A percentile compares a stretch with the other conserved stretches of the same genome.
These are phyloP conservation scores for Arabidopsis suecica DNA, from an alignment of 345 rosid genomes.

Conservation along the genomic window DNA sequence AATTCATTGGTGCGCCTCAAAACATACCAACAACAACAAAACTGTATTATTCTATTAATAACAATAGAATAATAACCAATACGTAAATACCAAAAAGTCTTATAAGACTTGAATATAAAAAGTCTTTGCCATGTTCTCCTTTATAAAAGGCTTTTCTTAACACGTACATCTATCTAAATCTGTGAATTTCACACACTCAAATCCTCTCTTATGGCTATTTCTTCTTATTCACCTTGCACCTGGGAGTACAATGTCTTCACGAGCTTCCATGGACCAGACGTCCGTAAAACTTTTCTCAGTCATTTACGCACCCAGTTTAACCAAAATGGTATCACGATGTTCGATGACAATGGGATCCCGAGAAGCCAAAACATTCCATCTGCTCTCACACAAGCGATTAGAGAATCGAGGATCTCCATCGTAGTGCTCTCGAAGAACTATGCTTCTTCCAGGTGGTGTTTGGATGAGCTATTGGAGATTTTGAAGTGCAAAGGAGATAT, in stretches of 20 bases:
- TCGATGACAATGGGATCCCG: not conserved
- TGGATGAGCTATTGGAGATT: slow-evolving; percentile 11
- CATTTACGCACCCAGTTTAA: not conserved
- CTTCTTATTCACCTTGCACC: not conserved
- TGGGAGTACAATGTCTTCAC: not conserved
- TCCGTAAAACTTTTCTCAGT: slow-evolving; percentile 10
- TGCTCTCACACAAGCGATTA: not conserved
- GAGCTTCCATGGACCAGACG: slow-evolving; percentile 21
- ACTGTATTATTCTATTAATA: too few species aligned
- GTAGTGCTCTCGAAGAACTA: slow-evolving; percentile 7
- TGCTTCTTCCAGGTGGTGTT: slow-evolving; percentile 16
- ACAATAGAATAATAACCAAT: too few species aligned
- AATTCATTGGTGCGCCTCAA: not conserved
- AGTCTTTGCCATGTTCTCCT: too few species aligned
- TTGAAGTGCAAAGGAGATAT: not conserved
- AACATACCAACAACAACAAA: too few species aligned
- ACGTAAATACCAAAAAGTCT: too few species aligned
- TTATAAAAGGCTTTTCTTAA: too few species aligned
- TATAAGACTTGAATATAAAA: too few species aligned
- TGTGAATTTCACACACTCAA: not conserved
- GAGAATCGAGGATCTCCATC: not conserved
- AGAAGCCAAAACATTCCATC: not conserved
- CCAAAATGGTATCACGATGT: not conserved
- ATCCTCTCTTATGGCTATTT: not conserved
- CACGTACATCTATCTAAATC: not conserved